Base-by-base conservation (phyloP, 1,284 basidiomycete species). In the Fistulina hepatica region DNA sequence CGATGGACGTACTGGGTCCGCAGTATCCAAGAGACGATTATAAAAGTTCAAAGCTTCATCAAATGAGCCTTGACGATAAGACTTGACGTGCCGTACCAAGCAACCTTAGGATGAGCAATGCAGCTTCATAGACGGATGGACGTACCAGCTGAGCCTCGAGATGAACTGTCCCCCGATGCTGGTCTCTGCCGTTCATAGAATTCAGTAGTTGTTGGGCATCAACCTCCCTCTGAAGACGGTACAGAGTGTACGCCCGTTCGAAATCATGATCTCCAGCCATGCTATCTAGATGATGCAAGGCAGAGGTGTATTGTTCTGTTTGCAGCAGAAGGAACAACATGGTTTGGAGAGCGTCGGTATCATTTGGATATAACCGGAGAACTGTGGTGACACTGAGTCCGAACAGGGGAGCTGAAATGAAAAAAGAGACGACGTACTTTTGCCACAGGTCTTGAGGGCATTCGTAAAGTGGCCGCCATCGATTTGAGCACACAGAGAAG, bases 371-470 rank as follows among this genome's bases (percentile, higher is more conserved):
- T 20, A 89, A 58, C 12, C 68, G 62, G 27, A 90, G 67, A 45
- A 91, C 89, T 91, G 44, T 20, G 12, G 16, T 40, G 11, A 16
- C 13, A 20, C 30, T 21, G 19, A 44, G 42, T 28, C 33, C n/a
- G n/a, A 13, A 36, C 31, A 32, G 36, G 11, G 12, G 25, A 38
- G 12, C 40, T 27, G 38, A 38, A 45, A 49, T 44, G 46, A 43
- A 44, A 40, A 37, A 41, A 33, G 49, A 45, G 22, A 20, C 36
- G 41, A 70, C 75, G 47, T 51, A 85, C 88, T 83, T 64, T 86
- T 88, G 61, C 86, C 81, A 65, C 85, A 90, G 44, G 86, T 90
- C 70, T 81, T 86, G 53, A 88, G 69, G 21, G 85, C 84, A 54
- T 83, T 88, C 40, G 64, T 61, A 54, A 83, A 80, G 59, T 86